phyloP scores from a whole-genome alignment of 345 rosid species.

The Trapa bicornis region DNA sequence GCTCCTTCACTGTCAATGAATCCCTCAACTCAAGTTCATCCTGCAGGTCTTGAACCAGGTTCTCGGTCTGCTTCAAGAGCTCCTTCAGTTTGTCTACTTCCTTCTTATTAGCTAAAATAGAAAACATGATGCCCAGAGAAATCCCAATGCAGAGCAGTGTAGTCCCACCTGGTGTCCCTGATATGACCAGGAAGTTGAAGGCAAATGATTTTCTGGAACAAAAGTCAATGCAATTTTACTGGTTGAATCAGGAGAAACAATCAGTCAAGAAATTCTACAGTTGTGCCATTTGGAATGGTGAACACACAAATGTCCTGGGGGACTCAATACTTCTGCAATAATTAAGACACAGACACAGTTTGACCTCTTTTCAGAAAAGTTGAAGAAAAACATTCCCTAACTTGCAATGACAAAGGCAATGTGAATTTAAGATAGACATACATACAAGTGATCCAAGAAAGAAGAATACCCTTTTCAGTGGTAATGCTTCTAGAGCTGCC shows the following conservation, averaged over 20 bases:
- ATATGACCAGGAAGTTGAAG: conserved; percentile 1
- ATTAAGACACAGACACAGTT: neutral
- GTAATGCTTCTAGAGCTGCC: conserved; percentile 18
- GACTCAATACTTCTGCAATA: neutral
- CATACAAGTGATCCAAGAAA: neutral
- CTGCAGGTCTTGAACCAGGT: conserved; percentile 64
- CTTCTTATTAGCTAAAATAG: conserved; percentile 31
- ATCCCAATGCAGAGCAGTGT: conserved; percentile 54
- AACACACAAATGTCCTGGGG: neutral
- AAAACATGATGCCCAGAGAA: conserved; percentile 53
- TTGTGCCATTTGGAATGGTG: neutral
- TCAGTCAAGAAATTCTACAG: neutral
- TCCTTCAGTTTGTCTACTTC: conserved; percentile 37
- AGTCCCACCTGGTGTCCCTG: conserved; percentile 38
- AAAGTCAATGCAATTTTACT: neutral
- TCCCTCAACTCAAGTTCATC: conserved; percentile 70
- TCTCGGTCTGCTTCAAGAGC: conserved; percentile 44
- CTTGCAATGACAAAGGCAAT: neutral
- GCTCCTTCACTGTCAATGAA: conserved; percentile 44
- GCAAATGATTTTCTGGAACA: neutral
- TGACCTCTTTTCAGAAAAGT: neutral
- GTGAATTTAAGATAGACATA: neutral
- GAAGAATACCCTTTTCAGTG: conserved; percentile 20
- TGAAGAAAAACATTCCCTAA: neutral
- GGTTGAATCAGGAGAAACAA: neutral